These are phyloP conservation scores for Macroventuria anomochaeta DNA, from an alignment of 2,329 filamentous ascomycete genomes.

Conservation along the genomic window DNA sequence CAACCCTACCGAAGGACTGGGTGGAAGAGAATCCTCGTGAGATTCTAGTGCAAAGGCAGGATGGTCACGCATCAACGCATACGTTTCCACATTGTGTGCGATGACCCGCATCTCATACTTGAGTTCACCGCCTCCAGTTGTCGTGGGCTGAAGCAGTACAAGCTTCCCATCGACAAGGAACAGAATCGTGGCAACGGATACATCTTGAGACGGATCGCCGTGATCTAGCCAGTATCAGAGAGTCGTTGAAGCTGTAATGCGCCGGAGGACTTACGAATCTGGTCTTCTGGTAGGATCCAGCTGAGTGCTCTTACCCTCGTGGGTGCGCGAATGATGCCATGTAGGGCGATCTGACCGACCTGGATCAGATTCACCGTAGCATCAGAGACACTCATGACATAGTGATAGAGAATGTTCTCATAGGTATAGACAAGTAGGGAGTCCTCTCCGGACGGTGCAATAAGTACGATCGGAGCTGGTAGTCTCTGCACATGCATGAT, in stretches of 20 bases:
- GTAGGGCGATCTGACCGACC: slow-evolving; percentile 97
- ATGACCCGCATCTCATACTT: slow-evolving; percentile 99
- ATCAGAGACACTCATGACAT: slow-evolving; percentile 77
- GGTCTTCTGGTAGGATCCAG: slow-evolving; percentile 92
- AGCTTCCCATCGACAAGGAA: slow-evolving; percentile 98
- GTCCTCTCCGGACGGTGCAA: slow-evolving; percentile 89
- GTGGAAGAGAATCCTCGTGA: slow-evolving; percentile 56
- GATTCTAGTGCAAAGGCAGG: slow-evolving; percentile 58
- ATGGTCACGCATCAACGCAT: slow-evolving; percentile 89
- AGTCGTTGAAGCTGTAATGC: neutral
- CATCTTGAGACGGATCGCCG: slow-evolving; percentile 94
- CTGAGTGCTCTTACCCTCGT: slow-evolving; percentile 90
- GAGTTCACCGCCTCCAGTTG: slow-evolving; percentile 80
- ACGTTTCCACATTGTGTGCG: slow-evolving; percentile 95
- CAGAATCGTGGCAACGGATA: slow-evolving; percentile 88
- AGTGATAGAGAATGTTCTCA: slow-evolving; percentile 95
- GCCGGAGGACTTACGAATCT: slow-evolving; percentile 65
- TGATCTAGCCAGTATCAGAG: slow-evolving; percentile 60
- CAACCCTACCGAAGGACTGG: slow-evolving; percentile 57
- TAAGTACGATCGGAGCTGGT: slow-evolving; percentile 84
- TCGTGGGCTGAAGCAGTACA: slow-evolving; percentile 85
- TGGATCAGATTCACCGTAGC: slow-evolving; percentile 81
- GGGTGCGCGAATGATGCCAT: slow-evolving; percentile 93
- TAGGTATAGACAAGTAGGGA: slow-evolving; percentile 96
- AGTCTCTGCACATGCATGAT: slow-evolving; percentile 79